Evolutionary conservation across 495 filamentous ascomycete genomes (phyloP).

Genomic region (Lichenothelia convexa): DNA sequence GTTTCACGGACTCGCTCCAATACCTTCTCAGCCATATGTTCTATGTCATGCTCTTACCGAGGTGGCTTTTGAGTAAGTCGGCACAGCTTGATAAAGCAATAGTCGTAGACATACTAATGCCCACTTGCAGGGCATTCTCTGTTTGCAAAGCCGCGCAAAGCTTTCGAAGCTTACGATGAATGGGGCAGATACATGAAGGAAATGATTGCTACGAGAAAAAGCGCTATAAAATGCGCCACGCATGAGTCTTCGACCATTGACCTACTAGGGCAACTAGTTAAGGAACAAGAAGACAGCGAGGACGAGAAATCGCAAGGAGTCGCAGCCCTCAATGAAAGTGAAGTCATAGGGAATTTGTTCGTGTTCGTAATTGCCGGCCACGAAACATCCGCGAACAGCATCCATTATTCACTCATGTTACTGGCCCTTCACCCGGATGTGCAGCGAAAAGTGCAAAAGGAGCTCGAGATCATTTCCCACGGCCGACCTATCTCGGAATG

Average conservation of each 20-base stretch:
- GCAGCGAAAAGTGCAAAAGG: slow-evolving; percentile 40
- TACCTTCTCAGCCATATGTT: slow-evolving; percentile 35
- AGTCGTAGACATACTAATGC: too few relatives aligned
- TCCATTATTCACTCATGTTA: slow-evolving; percentile 41
- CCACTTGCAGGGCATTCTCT: too few relatives aligned
- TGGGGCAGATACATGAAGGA: slow-evolving; percentile 48
- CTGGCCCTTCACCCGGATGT: slow-evolving; percentile 38
- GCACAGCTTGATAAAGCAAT: too few relatives aligned
- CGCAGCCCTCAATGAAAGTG: slow-evolving; percentile 31
- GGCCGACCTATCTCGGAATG: slow-evolving; percentile 31
- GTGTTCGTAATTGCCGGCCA: slow-evolving; percentile 55
- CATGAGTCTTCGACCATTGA: slow-evolving; percentile 41
- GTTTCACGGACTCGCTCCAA: slow-evolving; percentile 35
- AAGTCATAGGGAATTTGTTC: slow-evolving; percentile 53
- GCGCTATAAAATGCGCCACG: slow-evolving; percentile 26
- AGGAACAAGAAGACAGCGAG: slow-evolving; percentile 14
- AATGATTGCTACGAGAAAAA: slow-evolving; percentile 34
- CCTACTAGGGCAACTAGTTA: slow-evolving; percentile 34
- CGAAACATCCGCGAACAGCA: slow-evolving; percentile 49
- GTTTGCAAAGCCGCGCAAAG: slow-evolving; percentile 26
- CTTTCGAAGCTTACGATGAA: slow-evolving; percentile 36
- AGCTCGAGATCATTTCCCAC: slow-evolving; percentile 38
- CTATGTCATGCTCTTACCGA: slow-evolving; percentile 31
- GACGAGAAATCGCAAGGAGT: slow-evolving; percentile 14
- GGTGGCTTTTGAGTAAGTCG: slow-evolving; percentile 25